These are phyloP conservation scores for Trypanosomatidae sp. DNA, from an alignment of 208 protist genomes.

Conservation along the genomic window DNA sequence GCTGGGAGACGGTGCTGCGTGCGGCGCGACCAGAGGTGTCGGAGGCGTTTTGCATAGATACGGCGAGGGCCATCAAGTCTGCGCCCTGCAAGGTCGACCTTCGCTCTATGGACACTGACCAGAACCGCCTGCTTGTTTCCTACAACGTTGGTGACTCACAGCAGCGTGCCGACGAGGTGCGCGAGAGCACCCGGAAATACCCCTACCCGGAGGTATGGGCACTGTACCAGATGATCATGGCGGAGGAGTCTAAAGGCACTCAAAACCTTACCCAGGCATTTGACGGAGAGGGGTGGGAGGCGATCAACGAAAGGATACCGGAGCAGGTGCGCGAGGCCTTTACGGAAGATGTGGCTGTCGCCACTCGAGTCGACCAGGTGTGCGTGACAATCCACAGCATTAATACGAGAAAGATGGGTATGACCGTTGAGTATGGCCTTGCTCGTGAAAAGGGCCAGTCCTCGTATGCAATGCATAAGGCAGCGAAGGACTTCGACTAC, in stretches of 20 bases:
- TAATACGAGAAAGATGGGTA: conserved; percentile 25
- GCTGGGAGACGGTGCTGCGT: conserved; percentile 49
- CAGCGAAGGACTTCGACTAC: conserved; percentile 22
- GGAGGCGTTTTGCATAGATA: conserved; percentile 56
- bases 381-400: conserved; percentile 31
- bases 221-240: conserved; percentile 38
- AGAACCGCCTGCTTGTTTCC: conserved; percentile 41
- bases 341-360: conserved; percentile 23
- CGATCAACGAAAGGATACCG: conserved; percentile 20
- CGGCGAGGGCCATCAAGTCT: conserved; percentile 32
- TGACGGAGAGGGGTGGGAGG: conserved; percentile 37
- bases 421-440: conserved; percentile 32
- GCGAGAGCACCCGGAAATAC: conserved; percentile 28
- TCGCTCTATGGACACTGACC: conserved; percentile 35
- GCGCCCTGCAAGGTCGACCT: conserved; percentile 29
- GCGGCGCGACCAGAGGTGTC: conserved; percentile 30
- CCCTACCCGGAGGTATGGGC: conserved; percentile 48
- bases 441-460: conserved; percentile 24
- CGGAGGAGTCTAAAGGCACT: conserved; percentile 38
- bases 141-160: conserved; percentile 40
- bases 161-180: conserved; percentile 21
- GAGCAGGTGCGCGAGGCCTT: conserved; percentile 28
- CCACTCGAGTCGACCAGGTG: conserved; percentile 10
- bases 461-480: conserved; percentile 30
- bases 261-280: conserved; percentile 31